phyloP scores from a whole-genome alignment of 73 alveolate genomes.

The Paramecium tetraurelia region DNA sequence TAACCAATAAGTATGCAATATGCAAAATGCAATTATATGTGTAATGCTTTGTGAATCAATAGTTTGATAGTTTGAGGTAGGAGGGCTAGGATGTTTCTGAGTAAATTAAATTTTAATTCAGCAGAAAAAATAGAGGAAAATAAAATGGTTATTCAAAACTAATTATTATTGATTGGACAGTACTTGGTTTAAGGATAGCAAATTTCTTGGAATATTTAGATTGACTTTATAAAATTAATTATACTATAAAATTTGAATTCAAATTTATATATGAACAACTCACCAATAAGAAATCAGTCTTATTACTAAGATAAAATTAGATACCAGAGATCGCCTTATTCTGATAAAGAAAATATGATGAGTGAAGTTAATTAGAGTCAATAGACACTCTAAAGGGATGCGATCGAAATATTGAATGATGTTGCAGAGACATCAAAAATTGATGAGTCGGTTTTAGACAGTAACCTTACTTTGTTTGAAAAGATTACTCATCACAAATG shows the following conservation, averaged over 20 bases:
- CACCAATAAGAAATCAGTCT: slow-evolving; percentile 2
- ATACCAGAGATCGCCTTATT: background rate
- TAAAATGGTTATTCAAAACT: background rate
- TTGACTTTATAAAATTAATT: background rate
- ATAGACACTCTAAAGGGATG: background rate
- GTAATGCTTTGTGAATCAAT: background rate
- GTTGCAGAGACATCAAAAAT: slow-evolving; percentile 16
- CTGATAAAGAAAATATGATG: slow-evolving; percentile 11
- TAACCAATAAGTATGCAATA: no score
- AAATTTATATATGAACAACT: slow-evolving; percentile 3
- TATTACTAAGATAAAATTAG: background rate
- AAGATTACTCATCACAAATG: slow-evolving; percentile 23
- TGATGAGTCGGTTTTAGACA: slow-evolving; percentile 10
- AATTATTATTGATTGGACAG: background rate
- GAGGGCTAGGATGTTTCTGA: background rate
- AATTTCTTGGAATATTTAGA: background rate
- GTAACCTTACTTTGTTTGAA: background rate
- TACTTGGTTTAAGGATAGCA: background rate
- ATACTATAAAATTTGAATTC: background rate
- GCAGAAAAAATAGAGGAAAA: no score
- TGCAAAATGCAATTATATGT: no score
- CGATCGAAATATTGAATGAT: background rate
- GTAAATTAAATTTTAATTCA: no score
- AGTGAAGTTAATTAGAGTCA: slow-evolving; percentile 32
- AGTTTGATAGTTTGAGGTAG: background rate